Evolutionary conservation across 306 rosid species (phyloP).

Genomic region (Rosa lucieae): DNA sequence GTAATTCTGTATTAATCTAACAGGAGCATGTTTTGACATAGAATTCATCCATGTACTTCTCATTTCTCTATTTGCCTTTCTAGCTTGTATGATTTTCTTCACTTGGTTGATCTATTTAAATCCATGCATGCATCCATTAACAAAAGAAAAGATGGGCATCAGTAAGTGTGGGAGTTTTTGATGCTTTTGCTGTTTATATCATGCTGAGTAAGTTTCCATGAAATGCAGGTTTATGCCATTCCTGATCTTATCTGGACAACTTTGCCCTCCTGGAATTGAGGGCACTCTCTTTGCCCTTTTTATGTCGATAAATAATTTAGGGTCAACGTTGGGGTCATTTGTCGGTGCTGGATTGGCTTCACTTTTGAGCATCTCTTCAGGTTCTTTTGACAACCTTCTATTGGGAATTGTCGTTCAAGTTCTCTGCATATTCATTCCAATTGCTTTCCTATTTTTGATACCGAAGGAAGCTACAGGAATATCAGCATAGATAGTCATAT

Average conservation of each 20-base stretch:
- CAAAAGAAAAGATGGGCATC: background rate
- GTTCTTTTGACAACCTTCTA: slow-evolving; percentile 75
- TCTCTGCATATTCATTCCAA: slow-evolving; percentile 67
- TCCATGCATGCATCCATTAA: slow-evolving; percentile 2
- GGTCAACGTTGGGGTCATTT: slow-evolving; percentile 66
- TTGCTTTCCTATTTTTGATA: slow-evolving; percentile 70
- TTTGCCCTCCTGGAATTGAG: slow-evolving; percentile 92
- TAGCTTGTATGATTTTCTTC: background rate
- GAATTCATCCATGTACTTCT: background rate
- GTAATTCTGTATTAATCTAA: background rate
- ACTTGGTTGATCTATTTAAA: background rate
- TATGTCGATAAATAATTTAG: slow-evolving; percentile 87
- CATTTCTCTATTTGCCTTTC: background rate
- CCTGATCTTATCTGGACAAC: slow-evolving; percentile 77
- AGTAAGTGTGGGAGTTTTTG: slow-evolving; percentile 1
- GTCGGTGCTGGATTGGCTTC: slow-evolving; percentile 78
- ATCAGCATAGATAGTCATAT: slow-evolving; percentile 45
- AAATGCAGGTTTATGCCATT: slow-evolving; percentile 88
- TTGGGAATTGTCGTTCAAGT: slow-evolving; percentile 60
- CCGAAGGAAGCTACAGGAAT: slow-evolving; percentile 82
- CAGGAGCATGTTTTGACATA: background rate
- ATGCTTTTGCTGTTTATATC: background rate
- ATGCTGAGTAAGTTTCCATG: background rate
- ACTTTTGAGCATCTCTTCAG: slow-evolving; percentile 62
- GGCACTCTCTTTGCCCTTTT: slow-evolving; percentile 88